Evolutionary conservation across 1,139 yeast genomes (phyloP), one percentile per base, ranked within the genome.

Genomic region (Geotrichum siamense): DNA sequence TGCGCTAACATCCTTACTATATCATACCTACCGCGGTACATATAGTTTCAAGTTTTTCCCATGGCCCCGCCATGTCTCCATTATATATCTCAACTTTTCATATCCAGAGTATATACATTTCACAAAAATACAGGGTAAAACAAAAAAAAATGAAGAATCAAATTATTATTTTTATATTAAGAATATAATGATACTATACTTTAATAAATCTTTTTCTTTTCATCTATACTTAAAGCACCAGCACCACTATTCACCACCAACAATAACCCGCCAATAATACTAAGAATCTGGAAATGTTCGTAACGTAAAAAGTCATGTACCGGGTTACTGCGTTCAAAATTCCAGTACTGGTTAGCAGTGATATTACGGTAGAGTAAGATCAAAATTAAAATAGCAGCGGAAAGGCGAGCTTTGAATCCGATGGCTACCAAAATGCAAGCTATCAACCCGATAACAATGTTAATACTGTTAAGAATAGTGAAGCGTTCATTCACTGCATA

Each of bases 211-310:
- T 91, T 91, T 72, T 91, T 89, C 82, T 91, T 91, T 66, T 87
- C 96, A 62, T 91, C 98, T 51, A 91, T 70, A 29, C 96, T 84
- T 54, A 89, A 72, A 57, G 85, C 93, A 41, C 98, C 98, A 34
- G 98, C 97, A 53, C 98, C 98, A 6, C 96, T 86, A 66, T 84
- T 86, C 53, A 86, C 96, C 53, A 93, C 84, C 56, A 91, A 71
- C 52, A 91, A 69, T 54, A 91, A 75, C 1, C 97, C 98, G 44
- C 98, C 98, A 48, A 91, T 91, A 62, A 91, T 91, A 49, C 94
- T 82, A 60, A 91, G 73, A 36, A 95, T 86, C 68, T 91, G 98
- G 74, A 85, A 91, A 64, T 85, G 86, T 63, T 87, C 97, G 64
- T 89, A 91, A 63, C 86, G 84, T 63, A 87, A 70, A 65, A 81